These are phyloP conservation scores for Epicoccum sorghinum DNA, from an alignment of 2,329 filamentous ascomycete species.

Conservation along the genomic window DNA sequence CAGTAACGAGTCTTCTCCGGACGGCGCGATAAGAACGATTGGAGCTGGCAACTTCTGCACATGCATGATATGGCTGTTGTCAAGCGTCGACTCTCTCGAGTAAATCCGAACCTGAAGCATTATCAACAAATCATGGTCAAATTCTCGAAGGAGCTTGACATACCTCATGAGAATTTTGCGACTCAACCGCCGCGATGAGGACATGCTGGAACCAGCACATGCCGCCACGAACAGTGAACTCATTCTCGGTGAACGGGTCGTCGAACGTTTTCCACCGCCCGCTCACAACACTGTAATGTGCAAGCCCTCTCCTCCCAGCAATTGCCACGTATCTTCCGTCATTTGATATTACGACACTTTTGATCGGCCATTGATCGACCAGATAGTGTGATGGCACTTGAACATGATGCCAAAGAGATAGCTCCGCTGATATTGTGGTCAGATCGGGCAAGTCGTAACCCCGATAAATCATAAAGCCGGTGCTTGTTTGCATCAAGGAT, in stretches of 20 bases:
- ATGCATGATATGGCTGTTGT: slow-evolving; percentile 74
- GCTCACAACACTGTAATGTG: slow-evolving; percentile 94
- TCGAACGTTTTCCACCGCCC: slow-evolving; percentile 95
- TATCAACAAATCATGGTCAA: slow-evolving; percentile 7
- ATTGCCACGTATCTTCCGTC: slow-evolving; percentile 95
- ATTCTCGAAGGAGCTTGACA: slow-evolving; percentile 5
- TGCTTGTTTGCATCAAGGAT: slow-evolving; percentile 85
- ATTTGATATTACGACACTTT: slow-evolving; percentile 82
- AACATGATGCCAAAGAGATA: slow-evolving; percentile 92
- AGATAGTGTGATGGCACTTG: slow-evolving; percentile 86
- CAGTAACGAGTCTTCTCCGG: slow-evolving; percentile 90
- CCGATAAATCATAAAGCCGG: slow-evolving; percentile 88
- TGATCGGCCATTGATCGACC: slow-evolving; percentile 91
- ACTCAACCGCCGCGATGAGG: slow-evolving; percentile 90
- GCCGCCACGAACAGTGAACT: slow-evolving; percentile 89
- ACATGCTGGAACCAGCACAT: slow-evolving; percentile 99
- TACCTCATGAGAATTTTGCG: slow-evolving; percentile 77
- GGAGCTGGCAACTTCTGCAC: slow-evolving; percentile 79
- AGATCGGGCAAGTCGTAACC: slow-evolving; percentile 91
- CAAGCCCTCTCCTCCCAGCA: slow-evolving; percentile 89
- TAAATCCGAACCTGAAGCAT: slow-evolving; percentile 75
- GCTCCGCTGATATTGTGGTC: slow-evolving; percentile 88
- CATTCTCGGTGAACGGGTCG: slow-evolving; percentile 79
- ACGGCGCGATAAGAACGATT: slow-evolving; percentile 86
- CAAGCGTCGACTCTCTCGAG: slow-evolving; percentile 81